phyloP scores from a whole-genome alignment of 495 filamentous ascomycete genomes.

The Neurospora sp. region DNA sequence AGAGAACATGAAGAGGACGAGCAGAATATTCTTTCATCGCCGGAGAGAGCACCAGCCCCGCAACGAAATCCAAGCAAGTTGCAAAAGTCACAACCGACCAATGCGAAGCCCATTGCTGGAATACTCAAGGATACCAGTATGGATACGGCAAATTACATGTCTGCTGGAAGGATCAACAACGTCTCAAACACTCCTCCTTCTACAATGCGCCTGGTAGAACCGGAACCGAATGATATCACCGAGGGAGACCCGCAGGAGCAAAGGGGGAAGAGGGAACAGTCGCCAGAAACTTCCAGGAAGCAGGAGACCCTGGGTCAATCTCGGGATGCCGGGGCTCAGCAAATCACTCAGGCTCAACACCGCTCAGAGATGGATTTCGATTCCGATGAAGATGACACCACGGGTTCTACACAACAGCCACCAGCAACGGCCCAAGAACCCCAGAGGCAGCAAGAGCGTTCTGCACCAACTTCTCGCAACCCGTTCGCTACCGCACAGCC shows the following conservation, averaged over 20 bases:
- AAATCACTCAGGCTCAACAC: slow-evolving; percentile 39
- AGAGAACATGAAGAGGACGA: slow-evolving; percentile 36
- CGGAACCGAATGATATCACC: slow-evolving; percentile 37
- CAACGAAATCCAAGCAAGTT: slow-evolving; percentile 60
- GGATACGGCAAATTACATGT: slow-evolving; percentile 20
- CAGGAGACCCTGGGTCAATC: slow-evolving; percentile 14
- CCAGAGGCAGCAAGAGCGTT: slow-evolving; percentile 1
- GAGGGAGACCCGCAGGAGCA: slow-evolving; percentile 27
- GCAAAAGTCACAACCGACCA: slow-evolving; percentile 57
- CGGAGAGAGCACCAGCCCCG: slow-evolving; percentile 24
- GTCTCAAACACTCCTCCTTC: slow-evolving; percentile 35
- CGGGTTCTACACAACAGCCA: slow-evolving; percentile 14
- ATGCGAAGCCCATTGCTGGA: slow-evolving; percentile 24
- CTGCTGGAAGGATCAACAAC: slow-evolving; percentile 31
- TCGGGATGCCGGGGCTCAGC: slow-evolving; percentile 36
- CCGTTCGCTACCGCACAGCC: slow-evolving; percentile 12
- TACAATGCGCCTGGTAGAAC: slow-evolving; percentile 52
- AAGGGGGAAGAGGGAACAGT: slow-evolving; percentile 10
- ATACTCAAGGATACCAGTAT: slow-evolving; percentile 17
- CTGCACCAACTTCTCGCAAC: slow-evolving; percentile 19
- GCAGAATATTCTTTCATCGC: slow-evolving; percentile 14
- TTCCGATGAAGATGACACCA: slow-evolving; percentile 28
- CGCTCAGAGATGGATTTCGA: slow-evolving; percentile 43
- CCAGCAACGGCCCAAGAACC: slow-evolving; percentile 3
- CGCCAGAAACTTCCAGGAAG: slow-evolving; percentile 8